Evolutionary conservation across 805 yeast species (phyloP), one percentile per base, ranked within the genome.

Genomic region (Torulaspora quercuum): DNA sequence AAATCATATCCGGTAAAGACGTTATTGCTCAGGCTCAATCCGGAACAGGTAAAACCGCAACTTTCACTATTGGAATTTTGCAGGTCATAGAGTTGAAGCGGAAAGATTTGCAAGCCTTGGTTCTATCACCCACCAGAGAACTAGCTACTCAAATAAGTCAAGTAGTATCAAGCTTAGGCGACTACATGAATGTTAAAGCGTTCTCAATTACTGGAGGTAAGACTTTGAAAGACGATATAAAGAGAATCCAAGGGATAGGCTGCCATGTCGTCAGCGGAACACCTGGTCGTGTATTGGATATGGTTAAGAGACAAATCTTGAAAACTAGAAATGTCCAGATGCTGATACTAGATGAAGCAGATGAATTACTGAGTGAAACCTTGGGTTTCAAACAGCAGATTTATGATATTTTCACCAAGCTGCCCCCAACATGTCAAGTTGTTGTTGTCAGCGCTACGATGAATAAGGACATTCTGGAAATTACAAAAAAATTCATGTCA

Each of bases 11-110:
- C 50, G 97, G 97, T 22, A 79, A 87, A 61, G 98, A 92, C 63
- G 89, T 88, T 24, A 80, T 92, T 43, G 97, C 97, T 32, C 98
- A 92, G 68, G 97, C 98, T 26, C 98, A 92, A 65, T 87, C 96
- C 7, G 98, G 98, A 61, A 92, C 98, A 15, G 98, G 98, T 67
- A 92, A 92, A 66, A 92, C 98, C 2, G 98, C 97, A 33, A 92
- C 98, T n/a, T 92, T 92, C 68, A 75, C 97, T 35, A 90, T 92
- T 50, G 90, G 95, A 16, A 84, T 88, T 73, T 70, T 92, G 48
- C 95, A 92, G 67, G 84, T 77, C 46, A 75, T 92, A 37, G 95
- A 90, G 52, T 70, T 80, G 39, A 75, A 72, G 46, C 67, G 76
- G 46, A 74, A 78, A 57, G 84, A 83, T 46, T 74, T 87, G 44